Percentiles rank a stretch among this genome's conserved stretches.
Conservation (phyloP, 495 filamentous ascomycete species). For the Acidomyces sp. region DNA sequence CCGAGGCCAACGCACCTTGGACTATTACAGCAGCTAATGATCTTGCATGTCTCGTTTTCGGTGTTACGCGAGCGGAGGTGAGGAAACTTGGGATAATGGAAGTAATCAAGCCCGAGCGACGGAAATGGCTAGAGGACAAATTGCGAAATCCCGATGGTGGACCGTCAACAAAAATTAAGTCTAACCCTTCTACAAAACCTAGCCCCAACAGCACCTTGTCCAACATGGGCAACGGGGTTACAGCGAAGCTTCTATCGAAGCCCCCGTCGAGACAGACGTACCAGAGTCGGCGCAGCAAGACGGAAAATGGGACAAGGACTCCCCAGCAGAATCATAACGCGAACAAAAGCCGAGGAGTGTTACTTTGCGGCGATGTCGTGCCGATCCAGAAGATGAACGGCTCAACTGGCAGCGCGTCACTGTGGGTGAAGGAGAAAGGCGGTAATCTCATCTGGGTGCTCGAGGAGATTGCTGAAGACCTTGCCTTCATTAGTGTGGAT, state of each 20-base stretch:
- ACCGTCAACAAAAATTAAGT: too few species aligned
- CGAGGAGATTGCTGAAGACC: constrained; percentile 93
- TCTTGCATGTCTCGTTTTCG: constrained; percentile 88
- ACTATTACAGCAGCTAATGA: constrained; percentile 97
- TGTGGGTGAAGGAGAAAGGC: constrained; percentile 97
- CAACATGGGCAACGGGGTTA: constrained; percentile 63
- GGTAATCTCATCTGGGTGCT: constrained; percentile 93
- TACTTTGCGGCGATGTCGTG: constrained; percentile 93
- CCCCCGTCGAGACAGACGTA: constrained; percentile 57
- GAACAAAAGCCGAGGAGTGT: constrained; percentile 74
- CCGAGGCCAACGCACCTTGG: constrained; percentile 75
- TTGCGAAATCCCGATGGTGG: constrained; percentile 48
- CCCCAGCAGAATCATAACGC: constrained; percentile 36
- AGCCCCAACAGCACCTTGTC: constrained; percentile 9
- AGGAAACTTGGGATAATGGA: constrained; percentile 90
- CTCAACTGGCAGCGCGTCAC: constrained; percentile 72
- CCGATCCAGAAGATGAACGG: constrained; percentile 94
- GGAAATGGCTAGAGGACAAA: constrained; percentile 83
- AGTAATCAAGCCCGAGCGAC: constrained; percentile 74
- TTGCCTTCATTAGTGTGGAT: constrained; percentile 59
- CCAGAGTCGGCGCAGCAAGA: constrained; percentile 16
- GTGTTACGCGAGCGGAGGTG: constrained; percentile 85
- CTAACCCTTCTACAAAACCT: constrained; percentile 32
- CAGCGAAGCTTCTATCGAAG: constrained; percentile 74
- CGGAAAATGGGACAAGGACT: constrained; percentile 29